Percentiles rank a stretch among this genome's conserved stretches.
phyloP scores from a whole-genome alignment of 2,329 filamentous ascomycete species.

The Paraconiothyrium brasiliense region DNA sequence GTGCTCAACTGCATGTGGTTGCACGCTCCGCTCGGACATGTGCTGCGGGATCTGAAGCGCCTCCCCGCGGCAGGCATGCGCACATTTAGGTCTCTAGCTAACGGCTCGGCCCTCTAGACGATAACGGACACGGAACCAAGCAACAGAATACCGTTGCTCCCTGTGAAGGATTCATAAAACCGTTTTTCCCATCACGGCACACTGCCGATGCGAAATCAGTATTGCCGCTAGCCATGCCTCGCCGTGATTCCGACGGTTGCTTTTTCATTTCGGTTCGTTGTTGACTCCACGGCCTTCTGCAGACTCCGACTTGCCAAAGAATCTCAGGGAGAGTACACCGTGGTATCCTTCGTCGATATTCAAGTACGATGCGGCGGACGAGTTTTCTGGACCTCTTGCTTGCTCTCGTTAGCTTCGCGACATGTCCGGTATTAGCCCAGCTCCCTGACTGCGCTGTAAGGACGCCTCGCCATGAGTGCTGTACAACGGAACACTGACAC shows the following conservation, averaged over 20 bases:
- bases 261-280: background rate
- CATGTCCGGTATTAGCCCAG: slow-evolving; percentile 2
- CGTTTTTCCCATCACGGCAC: background rate
- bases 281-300: background rate
- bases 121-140: background rate
- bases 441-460: slow-evolving; percentile 7
- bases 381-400: background rate
- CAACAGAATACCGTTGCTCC: background rate
- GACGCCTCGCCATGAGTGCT: background rate
- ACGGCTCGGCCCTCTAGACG: background rate
- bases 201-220: background rate
- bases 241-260: background rate
- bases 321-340: background rate
- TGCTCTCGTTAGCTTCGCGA: background rate
- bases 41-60: background rate
- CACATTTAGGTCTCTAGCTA: background rate
- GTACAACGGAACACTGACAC: background rate
- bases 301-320: background rate
- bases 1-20: background rate
- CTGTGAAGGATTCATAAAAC: background rate
- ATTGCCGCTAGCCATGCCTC: background rate
- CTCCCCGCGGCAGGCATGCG: background rate
- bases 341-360: slow-evolving; percentile 1
- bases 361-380: slow-evolving; percentile 4
- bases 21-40: background rate